Conservation (phyloP, 805 yeast species). For the Pichia manshurica region DNA sequence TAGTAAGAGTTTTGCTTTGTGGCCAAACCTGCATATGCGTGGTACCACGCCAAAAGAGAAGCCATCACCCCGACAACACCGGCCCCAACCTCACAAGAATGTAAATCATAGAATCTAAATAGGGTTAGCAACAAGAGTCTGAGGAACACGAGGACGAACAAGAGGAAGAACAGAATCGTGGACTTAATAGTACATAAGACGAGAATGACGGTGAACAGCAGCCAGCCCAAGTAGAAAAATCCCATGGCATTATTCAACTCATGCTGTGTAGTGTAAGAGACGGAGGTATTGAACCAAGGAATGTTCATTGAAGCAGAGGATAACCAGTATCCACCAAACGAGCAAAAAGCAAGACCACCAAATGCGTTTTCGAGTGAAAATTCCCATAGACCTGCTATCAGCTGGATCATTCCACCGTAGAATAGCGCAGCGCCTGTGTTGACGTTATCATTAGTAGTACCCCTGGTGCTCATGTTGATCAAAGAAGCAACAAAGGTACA, state of each 20-base stretch:
- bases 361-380: constrained; percentile 67
- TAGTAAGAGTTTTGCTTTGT: constrained; percentile 59
- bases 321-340: constrained; percentile 73
- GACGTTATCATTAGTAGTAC: constrained; percentile 52
- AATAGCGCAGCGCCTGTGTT: constrained; percentile 61
- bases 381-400: constrained; percentile 70
- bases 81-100: constrained; percentile 39
- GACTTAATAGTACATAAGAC: constrained; percentile 50
- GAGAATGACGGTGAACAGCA: constrained; percentile 53
- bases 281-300: constrained; percentile 51
- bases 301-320: constrained; percentile 58
- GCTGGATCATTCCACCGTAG: constrained; percentile 67
- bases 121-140: constrained; percentile 47
- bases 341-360: constrained; percentile 58
- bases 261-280: constrained; percentile 38
- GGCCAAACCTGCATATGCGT: constrained; percentile 64
- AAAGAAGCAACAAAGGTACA: constrained; percentile 61
- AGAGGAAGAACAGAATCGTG: constrained; percentile 43
- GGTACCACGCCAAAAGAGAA: constrained; percentile 58
- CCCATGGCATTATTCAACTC: constrained; percentile 49
- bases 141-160: constrained; percentile 46
- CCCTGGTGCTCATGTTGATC: constrained; percentile 58
- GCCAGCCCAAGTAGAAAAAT: constrained; percentile 56
- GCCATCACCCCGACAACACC: constrained; percentile 57
- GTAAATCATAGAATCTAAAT: constrained; percentile 37